Percentiles rank a stretch among this genome's conserved stretches.
Conservation (phyloP, 1,284 basidiomycete species). For the Ustilago shanxiensis region DNA sequence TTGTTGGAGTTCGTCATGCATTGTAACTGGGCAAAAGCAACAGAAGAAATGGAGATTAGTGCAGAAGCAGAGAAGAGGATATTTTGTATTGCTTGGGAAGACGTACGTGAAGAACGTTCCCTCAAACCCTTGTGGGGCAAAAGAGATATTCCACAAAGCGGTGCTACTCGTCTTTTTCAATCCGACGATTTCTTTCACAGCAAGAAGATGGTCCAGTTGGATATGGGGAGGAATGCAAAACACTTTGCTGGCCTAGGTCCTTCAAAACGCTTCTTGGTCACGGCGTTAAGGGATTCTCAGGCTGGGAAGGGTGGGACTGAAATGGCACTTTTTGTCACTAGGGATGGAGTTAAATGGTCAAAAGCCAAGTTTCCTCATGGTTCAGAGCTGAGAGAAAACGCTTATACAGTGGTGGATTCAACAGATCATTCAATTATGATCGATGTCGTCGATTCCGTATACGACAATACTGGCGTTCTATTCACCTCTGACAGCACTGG, state of each 20-base stretch:
- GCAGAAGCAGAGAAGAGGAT: slow-evolving; percentile 54
- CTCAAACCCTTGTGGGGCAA: background rate
- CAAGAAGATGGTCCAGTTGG: slow-evolving; percentile 56
- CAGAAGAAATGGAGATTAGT: slow-evolving; percentile 50
- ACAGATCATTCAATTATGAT: slow-evolving; percentile 92
- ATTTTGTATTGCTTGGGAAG: slow-evolving; percentile 68
- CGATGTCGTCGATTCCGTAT: slow-evolving; percentile 76
- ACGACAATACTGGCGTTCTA: slow-evolving; percentile 83
- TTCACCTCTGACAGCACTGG: slow-evolving; percentile 96
- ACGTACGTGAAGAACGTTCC: slow-evolving; percentile 17
- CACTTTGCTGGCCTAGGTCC: slow-evolving; percentile 65
- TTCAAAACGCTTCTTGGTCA: slow-evolving; percentile 61
- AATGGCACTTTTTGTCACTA: slow-evolving; percentile 65
- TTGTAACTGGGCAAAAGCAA: slow-evolving; percentile 68
- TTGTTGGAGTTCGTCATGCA: slow-evolving; percentile 63
- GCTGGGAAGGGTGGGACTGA: slow-evolving; percentile 42
- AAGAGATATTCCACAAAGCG: slow-evolving; percentile 1
- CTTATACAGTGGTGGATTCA: slow-evolving; percentile 94
- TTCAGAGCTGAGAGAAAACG: slow-evolving; percentile 84
- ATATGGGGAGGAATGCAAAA: slow-evolving; percentile 59
- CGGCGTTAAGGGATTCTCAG: slow-evolving; percentile 60
- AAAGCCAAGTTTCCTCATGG: slow-evolving; percentile 81
- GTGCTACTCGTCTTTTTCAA: slow-evolving; percentile 56
- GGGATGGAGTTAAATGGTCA: slow-evolving; percentile 61
- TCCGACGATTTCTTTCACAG: slow-evolving; percentile 65